These are phyloP conservation scores for Macrophomina pseudophaseolina DNA, from an alignment of 2,329 filamentous ascomycete genomes.

Conservation along the genomic window DNA sequence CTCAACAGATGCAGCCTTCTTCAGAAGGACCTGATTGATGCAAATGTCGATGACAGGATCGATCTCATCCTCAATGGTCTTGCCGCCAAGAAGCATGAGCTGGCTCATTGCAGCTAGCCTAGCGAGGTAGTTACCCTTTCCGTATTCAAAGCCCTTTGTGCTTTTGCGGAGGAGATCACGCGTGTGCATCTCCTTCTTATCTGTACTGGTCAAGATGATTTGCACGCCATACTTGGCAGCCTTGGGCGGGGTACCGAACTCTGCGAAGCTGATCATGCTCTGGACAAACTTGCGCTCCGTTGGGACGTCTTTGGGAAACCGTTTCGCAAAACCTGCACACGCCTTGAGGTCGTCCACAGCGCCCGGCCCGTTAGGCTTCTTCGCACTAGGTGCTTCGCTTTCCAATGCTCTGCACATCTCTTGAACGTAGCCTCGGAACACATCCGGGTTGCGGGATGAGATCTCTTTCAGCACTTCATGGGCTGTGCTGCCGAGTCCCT, in stretches of 20 bases:
- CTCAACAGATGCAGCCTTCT: slow-evolving; percentile 60
- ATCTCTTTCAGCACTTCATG: slow-evolving; percentile 93
- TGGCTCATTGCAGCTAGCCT: slow-evolving; percentile 75
- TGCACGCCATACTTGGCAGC: slow-evolving; percentile 94
- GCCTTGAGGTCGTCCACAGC: slow-evolving; percentile 93
- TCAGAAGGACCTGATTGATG: slow-evolving; percentile 73
- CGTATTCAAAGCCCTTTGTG: slow-evolving; percentile 75
- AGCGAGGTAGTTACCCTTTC: slow-evolving; percentile 72
- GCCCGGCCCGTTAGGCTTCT: slow-evolving; percentile 69
- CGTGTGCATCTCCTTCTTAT: slow-evolving; percentile 82
- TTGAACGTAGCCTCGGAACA: slow-evolving; percentile 91
- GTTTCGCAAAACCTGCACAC: slow-evolving; percentile 87
- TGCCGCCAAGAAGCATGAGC: slow-evolving; percentile 75
- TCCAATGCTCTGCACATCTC: slow-evolving; percentile 88
- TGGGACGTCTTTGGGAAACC: slow-evolving; percentile 82
- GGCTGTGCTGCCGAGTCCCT: slow-evolving; percentile 76
- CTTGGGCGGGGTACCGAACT: slow-evolving; percentile 79
- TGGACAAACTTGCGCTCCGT: slow-evolving; percentile 80
- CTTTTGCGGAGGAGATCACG: slow-evolving; percentile 81
- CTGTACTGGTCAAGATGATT: slow-evolving; percentile 78
- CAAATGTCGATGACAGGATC: slow-evolving; percentile 81
- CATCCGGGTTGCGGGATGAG: slow-evolving; percentile 82
- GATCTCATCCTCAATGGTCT: slow-evolving; percentile 70
- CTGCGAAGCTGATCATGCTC: slow-evolving; percentile 80
- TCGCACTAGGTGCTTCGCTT: slow-evolving; percentile 75